phyloP scores from a whole-genome alignment of 2,329 filamentous ascomycete species.

The Hymenoscyphus fructigenus region DNA sequence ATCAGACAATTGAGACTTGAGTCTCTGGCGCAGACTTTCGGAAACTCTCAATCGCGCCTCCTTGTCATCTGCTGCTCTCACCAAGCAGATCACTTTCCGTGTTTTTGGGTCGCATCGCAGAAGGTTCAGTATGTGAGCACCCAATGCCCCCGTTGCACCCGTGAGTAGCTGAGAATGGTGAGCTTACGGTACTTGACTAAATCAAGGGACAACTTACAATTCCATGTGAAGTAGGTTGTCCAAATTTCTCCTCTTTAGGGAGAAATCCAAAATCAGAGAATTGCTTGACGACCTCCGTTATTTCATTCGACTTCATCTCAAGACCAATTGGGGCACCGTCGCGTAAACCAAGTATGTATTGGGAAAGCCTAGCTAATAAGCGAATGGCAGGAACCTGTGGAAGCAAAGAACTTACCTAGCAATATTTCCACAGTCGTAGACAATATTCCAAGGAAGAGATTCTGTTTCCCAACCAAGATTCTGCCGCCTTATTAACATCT shows the following conservation, averaged over 20 bases:
- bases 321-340: background rate
- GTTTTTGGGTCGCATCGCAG: conserved; percentile 42
- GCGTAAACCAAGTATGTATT: conserved; percentile 6
- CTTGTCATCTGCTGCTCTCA: conserved; percentile 46
- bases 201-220: too few species aligned
- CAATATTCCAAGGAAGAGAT: conserved; percentile 53
- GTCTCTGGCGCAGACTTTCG: too few species aligned
- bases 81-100: conserved; percentile 53
- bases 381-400: background rate
- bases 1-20: too few species aligned
- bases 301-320: too few species aligned
- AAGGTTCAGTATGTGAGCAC: conserved; percentile 49
- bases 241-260: too few species aligned
- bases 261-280: too few species aligned
- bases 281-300: too few species aligned
- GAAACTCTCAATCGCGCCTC: conserved; percentile 45
- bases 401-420: conserved; percentile 23
- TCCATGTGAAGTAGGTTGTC: too few species aligned
- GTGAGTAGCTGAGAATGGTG: conserved; percentile 40
- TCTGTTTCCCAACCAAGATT: background rate
- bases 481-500: too few species aligned
- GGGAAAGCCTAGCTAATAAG: conserved; percentile 12
- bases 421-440: conserved; percentile 60
- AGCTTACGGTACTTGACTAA: too few species aligned
- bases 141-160: conserved; percentile 51